Evolutionary conservation across 129 eudicot species (phyloP), one percentile per base, ranked within the genome.

Genomic region (Apium graveolens): DNA sequence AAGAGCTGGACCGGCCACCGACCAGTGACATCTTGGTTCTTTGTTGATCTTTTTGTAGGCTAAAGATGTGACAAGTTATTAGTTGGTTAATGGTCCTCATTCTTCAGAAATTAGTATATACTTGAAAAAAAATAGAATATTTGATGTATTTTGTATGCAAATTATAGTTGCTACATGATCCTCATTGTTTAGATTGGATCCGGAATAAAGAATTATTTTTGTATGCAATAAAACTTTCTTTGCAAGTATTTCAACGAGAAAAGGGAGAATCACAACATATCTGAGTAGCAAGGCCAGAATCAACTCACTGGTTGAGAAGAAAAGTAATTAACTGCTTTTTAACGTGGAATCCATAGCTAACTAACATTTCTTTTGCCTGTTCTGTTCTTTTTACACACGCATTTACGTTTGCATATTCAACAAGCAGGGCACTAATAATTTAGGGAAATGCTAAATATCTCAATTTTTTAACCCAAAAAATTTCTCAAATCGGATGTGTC

Each of bases 291-390:
- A 55, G 29, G 21, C 14, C 48, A 44, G 48, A 0, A 11, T 44
- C 17, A 42, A 53, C 26, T 46, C 7, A 57, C 78, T 72, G 82
- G 79, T 16, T 24, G 12, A 62, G 10, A 63, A 78, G 74, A 81
- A 81, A 81, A 80, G 74, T 55, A 41, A n/a, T n/a, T n/a, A n/a
- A n/a, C 17, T 24, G 44, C 85, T 79, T 81, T 78, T 78, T 21
- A 76, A 78, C 77, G 84, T 84, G 87, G 87, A 84, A 73, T 81
- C 84, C 85, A 84, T 49, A 26, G 66, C 76, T n/a, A 34, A 32
- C 39, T 31, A 66, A 57, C 66, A 10, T 8, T 10, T n/a, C 32
- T n/a, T 21, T 24, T 24, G 29, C 0, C 29, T 7, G 9, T 27
- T 27, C 29, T 21, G 12, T 66, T 31, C 6, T 70, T 42, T 42